phyloP scores from a whole-genome alignment of 73 alveolate species.

The Uronychia setigera region DNA sequence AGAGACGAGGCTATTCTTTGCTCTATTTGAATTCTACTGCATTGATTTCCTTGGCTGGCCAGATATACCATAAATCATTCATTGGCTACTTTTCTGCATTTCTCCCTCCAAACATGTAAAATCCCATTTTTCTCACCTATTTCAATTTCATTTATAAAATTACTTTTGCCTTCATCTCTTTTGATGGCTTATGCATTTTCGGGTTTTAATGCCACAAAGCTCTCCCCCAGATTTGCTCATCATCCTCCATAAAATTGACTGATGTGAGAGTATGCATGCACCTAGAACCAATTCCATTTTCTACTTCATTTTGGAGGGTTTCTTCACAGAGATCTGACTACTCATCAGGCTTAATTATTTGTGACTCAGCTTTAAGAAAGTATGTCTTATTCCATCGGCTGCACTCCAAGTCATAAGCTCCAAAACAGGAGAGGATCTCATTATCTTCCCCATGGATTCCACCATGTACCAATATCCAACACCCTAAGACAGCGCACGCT shows the following conservation, averaged over 20 bases:
- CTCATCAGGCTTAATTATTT: not conserved
- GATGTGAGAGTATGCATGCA: not conserved
- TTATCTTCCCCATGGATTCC: slow-evolving; percentile 46
- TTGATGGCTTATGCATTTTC: not conserved
- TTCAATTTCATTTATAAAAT: not conserved
- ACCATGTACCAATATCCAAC: slow-evolving; percentile 38
- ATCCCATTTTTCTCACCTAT: not conserved
- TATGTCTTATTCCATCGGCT: slow-evolving; percentile 10
- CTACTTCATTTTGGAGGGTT: not conserved
- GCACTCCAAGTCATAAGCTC: slow-evolving; percentile 25
- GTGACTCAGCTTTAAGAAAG: not conserved
- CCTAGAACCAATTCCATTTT: not conserved
- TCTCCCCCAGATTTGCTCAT: not conserved
- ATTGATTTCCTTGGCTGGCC: not conserved
- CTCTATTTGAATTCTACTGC: not conserved
- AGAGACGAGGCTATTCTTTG: not conserved
- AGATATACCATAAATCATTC: not conserved
- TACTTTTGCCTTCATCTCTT: not conserved
- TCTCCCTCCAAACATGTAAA: slow-evolving; percentile 20
- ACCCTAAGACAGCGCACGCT: slow-evolving; percentile 7
- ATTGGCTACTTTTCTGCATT: not conserved
- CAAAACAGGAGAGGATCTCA: slow-evolving; percentile 26
- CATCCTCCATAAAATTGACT: not conserved
- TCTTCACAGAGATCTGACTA: not conserved
- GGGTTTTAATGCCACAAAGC: not conserved